Evolutionary conservation across 2,329 filamentous ascomycete genomes (phyloP).

Genomic region (Mariannaea sp.): DNA sequence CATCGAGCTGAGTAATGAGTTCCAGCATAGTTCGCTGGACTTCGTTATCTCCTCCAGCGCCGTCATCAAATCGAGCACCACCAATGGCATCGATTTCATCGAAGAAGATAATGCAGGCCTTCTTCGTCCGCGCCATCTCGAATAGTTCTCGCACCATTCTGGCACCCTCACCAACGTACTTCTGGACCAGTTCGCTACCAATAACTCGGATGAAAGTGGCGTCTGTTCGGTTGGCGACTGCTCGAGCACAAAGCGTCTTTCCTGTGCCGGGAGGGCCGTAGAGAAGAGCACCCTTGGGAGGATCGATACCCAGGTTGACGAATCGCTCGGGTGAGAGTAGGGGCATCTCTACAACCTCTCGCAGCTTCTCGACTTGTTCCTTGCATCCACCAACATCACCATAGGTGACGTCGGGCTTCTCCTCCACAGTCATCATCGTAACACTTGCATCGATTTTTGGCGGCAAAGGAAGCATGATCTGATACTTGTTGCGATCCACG

Average conservation of each 20-base stretch:
- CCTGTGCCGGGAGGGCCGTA: conserved; percentile 98
- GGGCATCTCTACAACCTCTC: conserved; percentile 98
- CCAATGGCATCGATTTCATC: conserved; percentile 98
- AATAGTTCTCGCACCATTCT: conserved; percentile 98
- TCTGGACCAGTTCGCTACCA: conserved; percentile 95
- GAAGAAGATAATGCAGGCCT: conserved; percentile 97
- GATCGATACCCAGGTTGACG: conserved; percentile 98
- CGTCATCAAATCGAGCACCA: conserved; percentile 94
- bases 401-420: conserved; percentile 99
- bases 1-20: conserved; percentile 94
- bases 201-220: conserved; percentile 99
- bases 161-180: conserved; percentile 97
- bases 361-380: conserved; percentile 98
- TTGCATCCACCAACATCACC: conserved; percentile 99
- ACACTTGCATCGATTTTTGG: conserved; percentile 99
- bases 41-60: conserved; percentile 95
- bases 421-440: conserved; percentile 99
- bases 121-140: conserved; percentile 99
- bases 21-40: conserved; percentile 98
- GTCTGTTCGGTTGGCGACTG: conserved; percentile 96
- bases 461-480: conserved; percentile 93
- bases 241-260: conserved; percentile 96
- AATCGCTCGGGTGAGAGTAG: conserved; percentile 95
- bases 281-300: conserved; percentile 93
- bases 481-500: conserved; percentile 98